A percentile compares a stretch with the other conserved stretches of the same genome.
phyloP scores from a whole-genome alignment of 306 rosid species.

The Pachyrhizus erosus region DNA sequence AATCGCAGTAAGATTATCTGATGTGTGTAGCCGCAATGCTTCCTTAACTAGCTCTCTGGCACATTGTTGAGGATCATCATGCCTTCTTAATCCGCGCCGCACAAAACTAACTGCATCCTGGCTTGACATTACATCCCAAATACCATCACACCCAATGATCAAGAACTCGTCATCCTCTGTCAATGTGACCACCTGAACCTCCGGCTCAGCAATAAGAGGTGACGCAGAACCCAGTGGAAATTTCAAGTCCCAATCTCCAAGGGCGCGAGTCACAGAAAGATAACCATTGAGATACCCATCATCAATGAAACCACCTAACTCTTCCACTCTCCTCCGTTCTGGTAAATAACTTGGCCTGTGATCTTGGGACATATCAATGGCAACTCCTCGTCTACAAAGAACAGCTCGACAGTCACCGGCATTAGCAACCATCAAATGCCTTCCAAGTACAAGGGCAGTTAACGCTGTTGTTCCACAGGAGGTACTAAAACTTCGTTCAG shows the following conservation, averaged over 20 bases:
- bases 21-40: conserved; percentile 71
- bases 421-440: conserved; percentile 81
- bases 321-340: conserved; percentile 70
- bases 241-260: conserved; percentile 88
- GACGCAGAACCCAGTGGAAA: conserved; percentile 65
- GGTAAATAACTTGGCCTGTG: conserved; percentile 71
- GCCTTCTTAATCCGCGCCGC: conserved; percentile 74
- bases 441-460: conserved; percentile 79
- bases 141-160: conserved; percentile 86
- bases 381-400: conserved; percentile 71
- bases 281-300: conserved; percentile 72
- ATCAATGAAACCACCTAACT: conserved; percentile 62
- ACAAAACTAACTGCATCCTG: conserved; percentile 83
- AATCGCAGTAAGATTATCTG: conserved; percentile 53
- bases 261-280: conserved; percentile 77
- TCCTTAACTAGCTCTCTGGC: conserved; percentile 77
- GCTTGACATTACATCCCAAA: conserved; percentile 90
- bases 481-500: conserved; percentile 58
- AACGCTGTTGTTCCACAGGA: conserved; percentile 87
- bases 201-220: conserved; percentile 83
- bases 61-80: conserved; percentile 74
- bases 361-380: conserved; percentile 82
- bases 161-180: conserved; percentile 81
- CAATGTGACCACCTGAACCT: conserved; percentile 62
- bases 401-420: conserved; percentile 97